Evolutionary conservation across 2,329 filamentous ascomycete genomes (phyloP), one percentile per base, ranked within the genome.

Genomic region (Botrytis pseudocinerea): DNA sequence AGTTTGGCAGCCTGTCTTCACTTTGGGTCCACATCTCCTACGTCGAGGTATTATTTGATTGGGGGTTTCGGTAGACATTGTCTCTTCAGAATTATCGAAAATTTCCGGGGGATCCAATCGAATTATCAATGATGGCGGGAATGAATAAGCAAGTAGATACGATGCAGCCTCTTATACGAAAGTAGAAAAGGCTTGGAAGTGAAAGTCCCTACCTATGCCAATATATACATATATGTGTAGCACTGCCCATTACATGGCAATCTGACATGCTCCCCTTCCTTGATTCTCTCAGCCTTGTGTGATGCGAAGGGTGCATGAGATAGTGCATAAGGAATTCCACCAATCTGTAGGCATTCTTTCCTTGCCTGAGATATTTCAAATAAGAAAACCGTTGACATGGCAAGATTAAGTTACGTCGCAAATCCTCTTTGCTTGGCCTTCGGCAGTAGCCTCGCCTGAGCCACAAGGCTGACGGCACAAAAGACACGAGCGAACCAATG

Each of bases 1-100:
- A 60, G 72, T 73, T 57, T 48, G 68, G 38, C 72, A 73, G 18
- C 72, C 72, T 28, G 72, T 73, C 42, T 61, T 73, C 14, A 65
- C 68, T 71, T 71, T 71, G 6, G 68, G 40, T 28, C 69, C 69
- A 42, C 72, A 25, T 66, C 38, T 64, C 42, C 72, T 61, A 16
- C 40, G 38, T 16, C 71, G 71, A 14, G 57, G 18, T 42, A 28
- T 42, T 16, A 68, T 42, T 57, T 68, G 25, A 38, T 57, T 42
- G 14, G 54, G 38, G 35, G 25, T 44, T 35, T 63, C 40, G n/a
- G 28, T 28, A 38, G 32, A 4, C 68, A 70, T 63, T 6, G 12
- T 60, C 22, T 44, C 28, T 70, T 63, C 48, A 14, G 18, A 28
- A n/a, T 4, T 35, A 46, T 46, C 68, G 10, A 44, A 46, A 7